Evolutionary conservation across 805 yeast species (phyloP), one percentile per base, ranked within the genome.

Genomic region (Yarrowia phangngaensis): DNA sequence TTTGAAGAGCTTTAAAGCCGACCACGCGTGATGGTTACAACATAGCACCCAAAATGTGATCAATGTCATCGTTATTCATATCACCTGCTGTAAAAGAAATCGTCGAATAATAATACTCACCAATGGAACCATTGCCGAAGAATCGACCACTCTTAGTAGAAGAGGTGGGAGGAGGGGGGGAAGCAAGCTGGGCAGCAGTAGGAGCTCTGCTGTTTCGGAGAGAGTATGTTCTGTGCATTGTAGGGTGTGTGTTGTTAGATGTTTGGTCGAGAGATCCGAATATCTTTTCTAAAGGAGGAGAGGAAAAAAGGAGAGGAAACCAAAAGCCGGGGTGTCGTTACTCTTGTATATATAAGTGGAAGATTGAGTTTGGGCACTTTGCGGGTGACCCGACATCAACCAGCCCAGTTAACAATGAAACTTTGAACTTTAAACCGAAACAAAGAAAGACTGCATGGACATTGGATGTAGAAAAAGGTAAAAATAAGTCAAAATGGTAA

Each of bases 171-270:
- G 97, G 97, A 50, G 95, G 90, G 24, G 97, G 97, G 43, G 84
- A 76, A 66, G 83, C 89, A 70, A 90, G 70, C 71, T 90, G 96
- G 57, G 95, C 79, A 53, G 97, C 97, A 51, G 98, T 89, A 54
- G 98, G 98, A 29, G 97, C 97, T 70, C 95, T 84, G 51, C 82
- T 68, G 60, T 88, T 81, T 79, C 98, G 88, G 70, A 90, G 76
- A 26, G 98, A 90, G 72, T 92, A 92, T 43, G 98, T 90, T 82
- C 97, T 84, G 77, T 90, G 97, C 98, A 92, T 92, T 50, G 50
- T 59, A 45, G 19, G 15, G 19, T 20, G n/a, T 30, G 30, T 38
- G 41, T 24, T 19, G 31, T 29, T 23, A 32, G 41, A 32, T 31
- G n/a, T n/a, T n/a, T n/a, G n/a, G n/a, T n/a, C n/a, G n/a, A n/a